A percentile compares a stretch with the other conserved stretches of the same genome.
These are phyloP conservation scores for Begonia masoniana DNA, from an alignment of 306 rosid species.

Conservation along the genomic window DNA sequence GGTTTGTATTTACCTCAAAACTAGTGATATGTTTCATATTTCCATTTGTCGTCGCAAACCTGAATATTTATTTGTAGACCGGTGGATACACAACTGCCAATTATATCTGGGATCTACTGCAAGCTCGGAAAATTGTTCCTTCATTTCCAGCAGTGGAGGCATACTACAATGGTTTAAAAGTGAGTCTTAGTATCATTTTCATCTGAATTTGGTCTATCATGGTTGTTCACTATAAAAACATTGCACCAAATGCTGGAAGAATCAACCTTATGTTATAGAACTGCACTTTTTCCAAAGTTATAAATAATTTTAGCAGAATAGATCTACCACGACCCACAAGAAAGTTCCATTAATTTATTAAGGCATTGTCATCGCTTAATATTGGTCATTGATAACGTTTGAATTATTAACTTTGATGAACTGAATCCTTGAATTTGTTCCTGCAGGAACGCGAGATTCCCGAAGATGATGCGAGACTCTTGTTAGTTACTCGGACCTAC, in stretches of 20 bases:
- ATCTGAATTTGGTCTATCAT: not conserved
- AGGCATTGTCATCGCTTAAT: too few species aligned
- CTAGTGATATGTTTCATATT: conserved; percentile 1
- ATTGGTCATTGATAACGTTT: too few species aligned
- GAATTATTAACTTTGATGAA: too few species aligned
- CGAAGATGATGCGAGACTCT: conserved; percentile 67
- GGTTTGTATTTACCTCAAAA: conserved; percentile 20
- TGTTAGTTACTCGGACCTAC: conserved; percentile 28
- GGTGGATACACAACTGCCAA: conserved; percentile 88
- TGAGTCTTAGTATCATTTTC: conserved; percentile 27
- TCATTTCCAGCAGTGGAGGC: conserved; percentile 48
- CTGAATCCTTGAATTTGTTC: not conserved
- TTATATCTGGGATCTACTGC: conserved; percentile 89
- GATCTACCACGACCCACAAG: too few species aligned
- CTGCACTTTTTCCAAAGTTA: too few species aligned
- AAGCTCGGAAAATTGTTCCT: conserved; percentile 36
- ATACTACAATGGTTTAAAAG: conserved; percentile 75
- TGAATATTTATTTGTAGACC: conserved; percentile 30
- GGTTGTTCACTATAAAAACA: not conserved
- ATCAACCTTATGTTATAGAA: too few species aligned
- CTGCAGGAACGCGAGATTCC: conserved; percentile 73
- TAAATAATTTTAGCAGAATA: too few species aligned
- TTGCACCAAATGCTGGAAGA: too few species aligned
- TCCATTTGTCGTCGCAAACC: not conserved
- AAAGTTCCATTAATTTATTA: too few species aligned